Evolutionary conservation across 2,329 filamentous ascomycete species (phyloP).

Genomic region (Leptodontidium sp.): DNA sequence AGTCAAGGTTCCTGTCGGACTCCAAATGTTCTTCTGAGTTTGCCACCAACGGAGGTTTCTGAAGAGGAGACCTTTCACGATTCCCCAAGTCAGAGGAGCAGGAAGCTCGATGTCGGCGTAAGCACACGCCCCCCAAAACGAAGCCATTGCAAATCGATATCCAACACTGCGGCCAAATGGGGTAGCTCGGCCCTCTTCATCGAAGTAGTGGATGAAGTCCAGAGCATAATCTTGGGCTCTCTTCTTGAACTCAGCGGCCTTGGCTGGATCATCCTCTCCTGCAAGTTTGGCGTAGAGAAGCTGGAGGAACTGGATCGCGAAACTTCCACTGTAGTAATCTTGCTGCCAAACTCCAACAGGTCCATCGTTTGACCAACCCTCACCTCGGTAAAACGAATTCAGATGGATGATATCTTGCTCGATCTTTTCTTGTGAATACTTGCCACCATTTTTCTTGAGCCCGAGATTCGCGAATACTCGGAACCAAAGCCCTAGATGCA

Average conservation of each 20-base stretch:
- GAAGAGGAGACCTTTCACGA: constrained; percentile 78
- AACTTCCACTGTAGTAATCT: constrained; percentile 86
- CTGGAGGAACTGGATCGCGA: constrained; percentile 83
- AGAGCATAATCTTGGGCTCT: constrained; percentile 72
- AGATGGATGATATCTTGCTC: constrained; percentile 80
- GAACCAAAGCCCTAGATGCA: constrained; percentile 76
- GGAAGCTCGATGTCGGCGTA: constrained; percentile 80
- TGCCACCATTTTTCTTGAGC: constrained; percentile 76
- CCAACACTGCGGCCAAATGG: constrained; percentile 81
- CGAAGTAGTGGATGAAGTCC: constrained; percentile 80
- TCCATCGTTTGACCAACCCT: constrained; percentile 84
- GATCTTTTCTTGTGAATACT: constrained; percentile 73
- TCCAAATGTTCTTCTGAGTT: constrained; percentile 77
- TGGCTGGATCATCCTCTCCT: constrained; percentile 68
- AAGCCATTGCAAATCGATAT: constrained; percentile 87
- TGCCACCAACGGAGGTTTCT: constrained; percentile 84
- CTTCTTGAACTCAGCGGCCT: constrained; percentile 73
- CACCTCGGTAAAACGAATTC: constrained; percentile 82
- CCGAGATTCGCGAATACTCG: constrained; percentile 85
- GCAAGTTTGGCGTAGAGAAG: constrained; percentile 79
- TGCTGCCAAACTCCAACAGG: constrained; percentile 82
- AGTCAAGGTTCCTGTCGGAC: constrained; percentile 75
- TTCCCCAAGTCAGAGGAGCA: constrained; percentile 77
- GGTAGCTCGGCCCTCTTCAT: constrained; percentile 74
- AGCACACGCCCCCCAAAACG: constrained; percentile 81